phyloP scores from a whole-genome alignment of 192 early-diverging fungal genomes.

The Diversispora epigaea region DNA sequence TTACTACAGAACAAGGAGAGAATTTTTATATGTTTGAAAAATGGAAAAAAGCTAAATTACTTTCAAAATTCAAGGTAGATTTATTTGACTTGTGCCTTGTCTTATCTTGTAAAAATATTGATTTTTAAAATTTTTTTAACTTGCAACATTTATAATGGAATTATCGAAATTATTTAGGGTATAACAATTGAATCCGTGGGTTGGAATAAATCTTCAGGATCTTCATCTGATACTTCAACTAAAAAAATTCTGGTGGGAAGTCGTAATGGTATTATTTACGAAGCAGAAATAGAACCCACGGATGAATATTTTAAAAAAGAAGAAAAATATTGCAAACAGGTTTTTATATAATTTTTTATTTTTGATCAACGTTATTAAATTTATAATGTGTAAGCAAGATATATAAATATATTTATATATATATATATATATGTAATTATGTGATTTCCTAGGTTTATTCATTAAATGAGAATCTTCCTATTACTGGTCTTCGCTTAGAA shows the following conservation, averaged over 20 bases:
- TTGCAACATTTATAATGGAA: not conserved
- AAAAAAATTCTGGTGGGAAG: slow-evolving; percentile 83
- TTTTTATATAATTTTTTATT: slow-evolving; percentile 38
- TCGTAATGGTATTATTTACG: slow-evolving; percentile 84
- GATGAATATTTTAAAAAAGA: slow-evolving; percentile 84
- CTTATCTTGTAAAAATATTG: too few relatives aligned
- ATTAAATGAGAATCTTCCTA: slow-evolving; percentile 69
- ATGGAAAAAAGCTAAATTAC: slow-evolving; percentile 81
- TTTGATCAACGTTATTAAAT: not conserved
- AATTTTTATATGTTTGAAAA: slow-evolving; percentile 86
- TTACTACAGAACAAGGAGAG: slow-evolving; percentile 86
- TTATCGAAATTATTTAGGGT: slow-evolving; percentile 46
- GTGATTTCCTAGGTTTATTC: slow-evolving; percentile 52
- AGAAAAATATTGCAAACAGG: slow-evolving; percentile 71
- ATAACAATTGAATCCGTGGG: slow-evolving; percentile 85
- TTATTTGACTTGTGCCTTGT: not conserved
- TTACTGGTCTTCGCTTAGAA: slow-evolving; percentile 81
- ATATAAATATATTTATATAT: slow-evolving; percentile 23
- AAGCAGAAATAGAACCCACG: slow-evolving; percentile 84
- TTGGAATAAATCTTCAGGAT: slow-evolving; percentile 71
- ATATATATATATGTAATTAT: not conserved
- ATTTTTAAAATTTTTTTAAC: not conserved
- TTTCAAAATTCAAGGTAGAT: slow-evolving; percentile 75
- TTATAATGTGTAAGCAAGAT: too few relatives aligned
- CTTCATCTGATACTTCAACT: slow-evolving; percentile 61